Conservation (phyloP, 2,329 filamentous ascomycete species). For the Colletotrichum simmondsii region DNA sequence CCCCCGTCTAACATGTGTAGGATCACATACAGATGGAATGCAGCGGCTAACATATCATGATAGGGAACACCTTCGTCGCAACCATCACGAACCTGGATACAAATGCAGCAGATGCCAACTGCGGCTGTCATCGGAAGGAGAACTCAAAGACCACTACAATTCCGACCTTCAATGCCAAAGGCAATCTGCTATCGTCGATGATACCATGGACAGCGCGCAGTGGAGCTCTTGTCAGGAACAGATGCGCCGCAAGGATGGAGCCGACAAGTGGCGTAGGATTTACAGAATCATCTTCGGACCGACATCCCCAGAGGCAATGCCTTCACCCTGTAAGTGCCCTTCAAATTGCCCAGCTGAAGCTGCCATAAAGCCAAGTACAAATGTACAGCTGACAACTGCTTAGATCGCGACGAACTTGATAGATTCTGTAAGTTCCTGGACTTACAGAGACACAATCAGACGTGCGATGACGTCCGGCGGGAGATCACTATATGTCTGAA, state of each 20-base stretch:
- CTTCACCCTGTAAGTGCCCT: not conserved
- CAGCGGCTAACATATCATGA: not conserved
- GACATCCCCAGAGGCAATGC: not conserved
- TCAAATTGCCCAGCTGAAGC: not conserved
- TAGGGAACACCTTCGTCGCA: not conserved
- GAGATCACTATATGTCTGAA: not conserved
- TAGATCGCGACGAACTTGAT: not conserved
- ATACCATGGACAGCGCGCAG: not conserved
- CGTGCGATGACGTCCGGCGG: not conserved
- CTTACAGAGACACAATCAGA: not conserved
- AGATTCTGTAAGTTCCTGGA: not conserved
- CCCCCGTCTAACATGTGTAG: not conserved
- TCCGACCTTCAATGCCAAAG: not conserved
- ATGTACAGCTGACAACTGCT: not conserved
- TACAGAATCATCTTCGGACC: not conserved
- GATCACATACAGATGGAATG: too few species aligned
- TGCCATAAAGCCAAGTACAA: not conserved
- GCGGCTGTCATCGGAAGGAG: not conserved
- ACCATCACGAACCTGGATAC: not conserved
- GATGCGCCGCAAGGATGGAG: not conserved
- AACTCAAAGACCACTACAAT: not conserved
- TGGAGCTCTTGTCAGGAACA: not conserved
- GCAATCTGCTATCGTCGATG: not conserved
- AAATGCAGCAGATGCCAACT: not conserved
- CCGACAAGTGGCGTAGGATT: not conserved